Conservation (phyloP, 1,284 basidiomycete species). For the Coniophora puteana region DNA sequence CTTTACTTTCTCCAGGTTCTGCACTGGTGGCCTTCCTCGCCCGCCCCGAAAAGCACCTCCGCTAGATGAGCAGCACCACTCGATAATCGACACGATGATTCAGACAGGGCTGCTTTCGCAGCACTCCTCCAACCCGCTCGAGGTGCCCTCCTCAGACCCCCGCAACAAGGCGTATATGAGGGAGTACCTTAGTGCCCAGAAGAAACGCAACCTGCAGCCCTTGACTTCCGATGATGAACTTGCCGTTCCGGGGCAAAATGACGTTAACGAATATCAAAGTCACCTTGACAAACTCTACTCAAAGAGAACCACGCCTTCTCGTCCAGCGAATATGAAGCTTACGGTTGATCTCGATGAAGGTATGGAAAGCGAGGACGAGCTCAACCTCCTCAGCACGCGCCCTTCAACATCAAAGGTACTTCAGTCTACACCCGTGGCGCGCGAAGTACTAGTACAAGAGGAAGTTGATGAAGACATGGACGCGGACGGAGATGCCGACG, state of each 20-base stretch:
- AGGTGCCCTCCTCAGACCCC: conserved; percentile 61
- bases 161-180: conserved; percentile 46
- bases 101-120: conserved; percentile 64
- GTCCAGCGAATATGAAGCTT: conserved; percentile 20
- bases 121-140: conserved; percentile 76
- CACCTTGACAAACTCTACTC: conserved; percentile 42
- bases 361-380: conserved; percentile 50
- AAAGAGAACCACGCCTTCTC: conserved; percentile 27
- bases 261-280: conserved; percentile 46
- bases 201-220: conserved; percentile 20
- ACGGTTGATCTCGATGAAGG: conserved; percentile 46
- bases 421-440: conserved; percentile 12
- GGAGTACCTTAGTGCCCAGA: conserved; percentile 32
- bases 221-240: conserved; percentile 36
- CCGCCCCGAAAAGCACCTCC: no score
- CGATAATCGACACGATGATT: conserved; percentile 31
- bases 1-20: no score
- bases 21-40: neutral
- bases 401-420: no score
- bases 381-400: conserved; percentile 28
- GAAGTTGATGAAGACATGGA: conserved; percentile 33
- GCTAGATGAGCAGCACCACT: no score
- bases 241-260: no score
- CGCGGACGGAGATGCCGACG: conserved; percentile 33
- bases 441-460: conserved; percentile 23